phyloP scores from a whole-genome alignment of 2,329 filamentous ascomycete species.

The Aspergillus pseudoterreus region DNA sequence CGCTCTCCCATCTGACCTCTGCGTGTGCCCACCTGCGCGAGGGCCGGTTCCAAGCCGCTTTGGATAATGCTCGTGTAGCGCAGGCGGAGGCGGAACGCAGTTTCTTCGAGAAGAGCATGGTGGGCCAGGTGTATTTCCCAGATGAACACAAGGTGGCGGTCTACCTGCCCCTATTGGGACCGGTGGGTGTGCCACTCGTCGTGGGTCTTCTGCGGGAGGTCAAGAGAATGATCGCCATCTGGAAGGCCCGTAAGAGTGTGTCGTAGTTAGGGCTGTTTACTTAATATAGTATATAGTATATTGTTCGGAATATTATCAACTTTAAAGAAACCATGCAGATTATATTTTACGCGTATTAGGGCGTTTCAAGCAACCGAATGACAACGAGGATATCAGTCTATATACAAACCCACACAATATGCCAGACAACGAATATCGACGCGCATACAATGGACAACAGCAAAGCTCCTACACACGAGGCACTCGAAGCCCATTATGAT shows the following conservation, averaged over 20 bases:
- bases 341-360: neutral
- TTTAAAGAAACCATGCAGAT: too few relatives aligned
- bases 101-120: conserved; percentile 99
- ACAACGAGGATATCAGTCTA: neutral
- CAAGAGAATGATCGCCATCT: conserved; percentile 47
- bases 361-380: neutral
- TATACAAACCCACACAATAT: too few relatives aligned
- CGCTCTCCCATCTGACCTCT: conserved; percentile 70
- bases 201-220: conserved; percentile 81
- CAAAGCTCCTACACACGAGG: neutral
- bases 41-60: conserved; percentile 60
- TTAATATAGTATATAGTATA: conserved; percentile 4
- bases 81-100: conserved; percentile 87
- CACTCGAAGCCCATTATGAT: neutral
- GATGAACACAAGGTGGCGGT: conserved; percentile 98
- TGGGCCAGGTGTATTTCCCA: conserved; percentile 96
- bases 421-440: too few relatives aligned
- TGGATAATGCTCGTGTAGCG: conserved; percentile 78
- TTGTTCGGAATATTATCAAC: neutral
- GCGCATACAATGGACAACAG: neutral
- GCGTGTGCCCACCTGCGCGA: conserved; percentile 68
- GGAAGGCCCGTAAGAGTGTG: conserved; percentile 25
- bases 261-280: neutral
- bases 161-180: conserved; percentile 85
- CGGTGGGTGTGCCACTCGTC: conserved; percentile 82